Conservation (phyloP, 306 rosid genomes). For the Cicer cuneatum region DNA sequence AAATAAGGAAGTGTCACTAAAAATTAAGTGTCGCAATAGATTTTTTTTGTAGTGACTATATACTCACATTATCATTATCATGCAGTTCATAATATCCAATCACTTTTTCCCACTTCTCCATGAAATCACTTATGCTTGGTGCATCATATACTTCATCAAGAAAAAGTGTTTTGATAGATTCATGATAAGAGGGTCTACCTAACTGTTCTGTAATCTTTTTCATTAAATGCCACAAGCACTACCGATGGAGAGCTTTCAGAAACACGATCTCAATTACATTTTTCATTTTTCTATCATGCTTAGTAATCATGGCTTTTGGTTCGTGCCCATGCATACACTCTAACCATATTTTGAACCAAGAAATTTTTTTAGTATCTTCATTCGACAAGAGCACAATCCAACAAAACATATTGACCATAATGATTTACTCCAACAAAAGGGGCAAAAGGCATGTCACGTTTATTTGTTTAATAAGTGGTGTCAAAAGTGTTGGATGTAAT, state of each 20-base stretch:
- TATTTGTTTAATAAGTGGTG: background rate
- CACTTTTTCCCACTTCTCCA: too few relatives aligned
- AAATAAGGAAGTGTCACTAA: too few relatives aligned
- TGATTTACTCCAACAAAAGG: too few relatives aligned
- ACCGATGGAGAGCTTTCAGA: background rate
- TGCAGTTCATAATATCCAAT: too few relatives aligned
- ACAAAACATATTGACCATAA: background rate
- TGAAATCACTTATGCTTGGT: background rate
- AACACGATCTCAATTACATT: background rate
- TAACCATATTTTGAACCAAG: background rate
- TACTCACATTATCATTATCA: too few relatives aligned
- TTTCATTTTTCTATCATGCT: too few relatives aligned
- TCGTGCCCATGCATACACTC: background rate
- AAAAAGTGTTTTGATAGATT: background rate
- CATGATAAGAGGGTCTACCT: background rate
- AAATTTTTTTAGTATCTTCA: background rate
- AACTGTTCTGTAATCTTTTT: background rate
- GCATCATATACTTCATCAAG: too few relatives aligned
- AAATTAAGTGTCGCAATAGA: too few relatives aligned
- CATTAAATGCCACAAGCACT: background rate
- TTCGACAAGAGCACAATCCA: background rate
- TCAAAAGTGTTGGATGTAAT: too few relatives aligned
- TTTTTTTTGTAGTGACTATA: too few relatives aligned
- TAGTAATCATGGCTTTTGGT: background rate
- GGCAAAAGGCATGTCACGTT: background rate